These are phyloP conservation scores for Pyrus communis DNA, from an alignment of 306 rosid genomes.

Conservation along the genomic window DNA sequence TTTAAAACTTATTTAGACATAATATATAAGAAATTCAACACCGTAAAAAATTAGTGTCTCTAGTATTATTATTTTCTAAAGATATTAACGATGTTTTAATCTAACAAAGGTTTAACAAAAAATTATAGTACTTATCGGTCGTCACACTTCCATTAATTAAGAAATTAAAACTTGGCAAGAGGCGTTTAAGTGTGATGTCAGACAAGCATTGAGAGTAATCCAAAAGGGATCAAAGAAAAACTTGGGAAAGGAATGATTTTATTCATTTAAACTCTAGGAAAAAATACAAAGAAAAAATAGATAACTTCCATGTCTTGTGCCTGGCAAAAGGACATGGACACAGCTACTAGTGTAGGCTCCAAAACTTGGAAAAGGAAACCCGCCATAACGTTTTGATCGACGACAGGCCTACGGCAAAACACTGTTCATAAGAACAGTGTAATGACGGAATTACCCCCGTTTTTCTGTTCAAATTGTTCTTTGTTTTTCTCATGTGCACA, in stretches of 20 bases:
- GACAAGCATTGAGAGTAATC: not conserved
- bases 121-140: too few species aligned
- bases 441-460: constrained; percentile 5
- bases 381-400: constrained; percentile 40
- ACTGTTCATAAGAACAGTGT: too few species aligned
- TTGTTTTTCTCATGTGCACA: too few species aligned
- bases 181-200: too few species aligned
- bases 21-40: too few species aligned
- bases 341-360: constrained; percentile 40
- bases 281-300: not conserved
- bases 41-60: too few species aligned
- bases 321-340: constrained; percentile 39
- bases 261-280: not conserved
- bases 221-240: not conserved
- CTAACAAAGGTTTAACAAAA: not conserved
- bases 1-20: too few species aligned
- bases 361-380: constrained; percentile 17
- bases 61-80: too few species aligned
- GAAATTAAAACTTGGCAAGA: not conserved
- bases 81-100: too few species aligned
- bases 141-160: too few species aligned
- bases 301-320: constrained; percentile 14
- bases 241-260: not conserved
- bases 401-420: constrained; percentile 2
- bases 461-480: too few species aligned